phyloP scores from a whole-genome alignment of 2,329 filamentous ascomycete species.

The Sporothrix variecibatus region DNA sequence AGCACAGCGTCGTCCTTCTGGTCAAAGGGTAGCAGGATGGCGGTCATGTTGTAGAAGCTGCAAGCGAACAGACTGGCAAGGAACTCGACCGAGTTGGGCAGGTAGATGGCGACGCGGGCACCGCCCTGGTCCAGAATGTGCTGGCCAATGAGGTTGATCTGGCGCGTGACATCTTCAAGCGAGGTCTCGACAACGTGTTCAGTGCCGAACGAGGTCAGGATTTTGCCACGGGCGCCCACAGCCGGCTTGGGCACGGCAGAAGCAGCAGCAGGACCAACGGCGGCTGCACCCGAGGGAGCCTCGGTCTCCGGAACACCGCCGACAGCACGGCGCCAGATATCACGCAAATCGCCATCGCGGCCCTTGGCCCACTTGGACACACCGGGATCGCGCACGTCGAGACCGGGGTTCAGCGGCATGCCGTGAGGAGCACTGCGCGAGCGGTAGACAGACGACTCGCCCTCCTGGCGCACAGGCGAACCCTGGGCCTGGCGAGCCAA shows the following conservation, averaged over 20 bases:
- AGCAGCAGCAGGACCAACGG: neutral
- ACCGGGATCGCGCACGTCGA: conserved; percentile 79
- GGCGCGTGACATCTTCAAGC: conserved; percentile 72
- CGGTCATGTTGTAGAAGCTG: conserved; percentile 83
- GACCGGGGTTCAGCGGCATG: conserved; percentile 73
- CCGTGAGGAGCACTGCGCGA: conserved; percentile 84
- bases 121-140: conserved; percentile 71
- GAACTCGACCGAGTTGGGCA: conserved; percentile 91
- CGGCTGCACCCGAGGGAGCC: conserved; percentile 40
- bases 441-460: conserved; percentile 83
- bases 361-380: conserved; percentile 81
- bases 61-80: conserved; percentile 81
- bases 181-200: conserved; percentile 73
- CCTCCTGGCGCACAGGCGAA: conserved; percentile 76
- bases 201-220: conserved; percentile 78
- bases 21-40: conserved; percentile 83
- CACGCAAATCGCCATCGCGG: conserved; percentile 83
- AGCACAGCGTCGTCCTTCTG: conserved; percentile 65
- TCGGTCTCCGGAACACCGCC: conserved; percentile 65
- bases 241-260: neutral
- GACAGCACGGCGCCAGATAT: conserved; percentile 80
- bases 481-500: conserved; percentile 81
- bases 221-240: conserved; percentile 54
- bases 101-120: conserved; percentile 81
- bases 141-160: conserved; percentile 84